Conservation (phyloP, 1,284 basidiomycete genomes). For the Ganoderma leucocontextum region DNA sequence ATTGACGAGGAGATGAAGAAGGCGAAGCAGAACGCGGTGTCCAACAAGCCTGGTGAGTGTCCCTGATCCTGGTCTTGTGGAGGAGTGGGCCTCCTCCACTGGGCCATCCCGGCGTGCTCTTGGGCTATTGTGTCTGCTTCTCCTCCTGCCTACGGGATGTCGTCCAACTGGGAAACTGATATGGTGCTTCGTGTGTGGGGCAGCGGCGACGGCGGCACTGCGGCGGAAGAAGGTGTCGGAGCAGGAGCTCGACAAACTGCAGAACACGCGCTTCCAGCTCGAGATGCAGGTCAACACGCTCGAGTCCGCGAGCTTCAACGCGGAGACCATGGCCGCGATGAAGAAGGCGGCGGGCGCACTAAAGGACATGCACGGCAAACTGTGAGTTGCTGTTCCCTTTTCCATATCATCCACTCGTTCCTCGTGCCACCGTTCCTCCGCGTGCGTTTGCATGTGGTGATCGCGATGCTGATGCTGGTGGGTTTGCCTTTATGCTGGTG, state of each 20-base stretch:
- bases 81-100: background rate
- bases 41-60: constrained; percentile 86
- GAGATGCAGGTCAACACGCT: constrained; percentile 98
- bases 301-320: constrained; percentile 98
- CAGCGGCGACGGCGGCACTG: constrained; percentile 90
- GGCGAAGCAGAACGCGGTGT: constrained; percentile 92
- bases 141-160: background rate
- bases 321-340: constrained; percentile 98
- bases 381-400: constrained; percentile 64
- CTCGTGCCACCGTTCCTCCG: constrained; percentile 13
- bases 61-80: background rate
- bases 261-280: constrained; percentile 90
- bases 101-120: background rate
- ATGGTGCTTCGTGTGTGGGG: background rate
- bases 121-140: background rate
- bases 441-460: background rate
- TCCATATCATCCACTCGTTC: constrained; percentile 4
- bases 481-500: background rate
- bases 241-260: constrained; percentile 87
- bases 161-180: background rate
- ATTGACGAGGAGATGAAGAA: constrained; percentile 95
- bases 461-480: background rate
- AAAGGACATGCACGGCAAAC: constrained; percentile 90
- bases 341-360: constrained; percentile 95
- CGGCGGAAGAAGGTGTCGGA: constrained; percentile 95